Evolutionary conservation across 1,284 basidiomycete genomes (phyloP).

Genomic region (Tilletia setariae): DNA sequence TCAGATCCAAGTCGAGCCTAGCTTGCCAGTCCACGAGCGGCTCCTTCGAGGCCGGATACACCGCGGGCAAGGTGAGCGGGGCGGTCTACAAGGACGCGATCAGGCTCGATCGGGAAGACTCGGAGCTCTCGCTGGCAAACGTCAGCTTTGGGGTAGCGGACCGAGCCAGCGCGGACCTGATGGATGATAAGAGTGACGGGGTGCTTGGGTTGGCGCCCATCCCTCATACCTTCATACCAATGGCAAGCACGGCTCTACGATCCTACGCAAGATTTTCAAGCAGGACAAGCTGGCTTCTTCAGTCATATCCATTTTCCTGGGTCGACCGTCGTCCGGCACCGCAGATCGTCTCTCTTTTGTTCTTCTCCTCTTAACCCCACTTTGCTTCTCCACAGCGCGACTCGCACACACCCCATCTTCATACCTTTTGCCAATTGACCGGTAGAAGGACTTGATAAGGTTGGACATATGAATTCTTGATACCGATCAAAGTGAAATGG

Average conservation of each 20-base stretch:
- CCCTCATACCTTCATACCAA: background rate
- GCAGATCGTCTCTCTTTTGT: too few relatives aligned
- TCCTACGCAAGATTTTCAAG: background rate
- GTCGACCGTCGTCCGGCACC: background rate
- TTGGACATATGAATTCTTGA: too few relatives aligned
- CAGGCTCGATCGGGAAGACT: background rate
- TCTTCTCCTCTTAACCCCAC: too few relatives aligned
- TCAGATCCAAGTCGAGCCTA: background rate
- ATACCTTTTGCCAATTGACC: too few relatives aligned
- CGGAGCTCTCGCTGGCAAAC: background rate
- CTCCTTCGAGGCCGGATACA: background rate
- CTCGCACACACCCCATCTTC: too few relatives aligned
- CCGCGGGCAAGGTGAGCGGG: background rate
- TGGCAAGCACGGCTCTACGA: background rate
- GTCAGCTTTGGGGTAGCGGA: background rate
- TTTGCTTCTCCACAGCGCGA: too few relatives aligned
- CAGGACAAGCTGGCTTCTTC: background rate
- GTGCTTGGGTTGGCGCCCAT: background rate
- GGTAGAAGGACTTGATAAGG: too few relatives aligned
- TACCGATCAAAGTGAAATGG: too few relatives aligned
- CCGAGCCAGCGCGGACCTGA: background rate
- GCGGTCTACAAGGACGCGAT: background rate
- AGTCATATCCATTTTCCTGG: background rate
- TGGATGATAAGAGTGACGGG: background rate
- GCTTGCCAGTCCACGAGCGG: background rate